Percentiles rank a stretch among this genome's conserved stretches.
These are phyloP conservation scores for Paecilomyces sp. DNA, from an alignment of 2,329 filamentous ascomycete species.

Conservation along the genomic window DNA sequence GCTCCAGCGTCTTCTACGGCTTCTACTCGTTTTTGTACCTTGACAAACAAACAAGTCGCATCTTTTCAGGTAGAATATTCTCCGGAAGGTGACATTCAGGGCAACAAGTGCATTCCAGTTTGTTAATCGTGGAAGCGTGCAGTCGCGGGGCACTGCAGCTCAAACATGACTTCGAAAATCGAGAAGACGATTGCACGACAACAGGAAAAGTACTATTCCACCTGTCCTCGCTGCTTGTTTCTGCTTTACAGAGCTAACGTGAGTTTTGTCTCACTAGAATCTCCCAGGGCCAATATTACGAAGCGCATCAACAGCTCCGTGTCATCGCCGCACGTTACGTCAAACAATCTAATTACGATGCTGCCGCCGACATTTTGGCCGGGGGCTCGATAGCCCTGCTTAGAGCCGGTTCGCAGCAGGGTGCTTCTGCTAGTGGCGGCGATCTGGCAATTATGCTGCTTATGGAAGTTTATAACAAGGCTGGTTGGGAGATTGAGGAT, in stretches of 20 bases:
- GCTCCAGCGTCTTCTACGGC: background rate
- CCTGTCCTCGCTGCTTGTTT: background rate
- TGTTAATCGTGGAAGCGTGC: background rate
- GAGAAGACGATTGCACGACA: constrained; percentile 68
- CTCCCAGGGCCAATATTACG: constrained; percentile 86
- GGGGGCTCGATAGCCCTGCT: constrained; percentile 79
- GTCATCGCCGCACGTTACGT: constrained; percentile 91
- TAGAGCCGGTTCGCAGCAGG: constrained; percentile 55
- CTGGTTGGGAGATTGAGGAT: constrained; percentile 63
- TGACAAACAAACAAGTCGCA: background rate
- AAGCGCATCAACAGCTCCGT: constrained; percentile 96
- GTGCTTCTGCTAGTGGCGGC: constrained; percentile 88
- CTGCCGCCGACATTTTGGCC: constrained; percentile 80
- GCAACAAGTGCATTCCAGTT: background rate
- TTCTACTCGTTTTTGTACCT: background rate
- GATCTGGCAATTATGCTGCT: constrained; percentile 82
- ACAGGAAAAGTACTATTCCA: constrained; percentile 59
- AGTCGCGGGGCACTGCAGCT: background rate
- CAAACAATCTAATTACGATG: constrained; percentile 75
- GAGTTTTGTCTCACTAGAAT: constrained; percentile 51
- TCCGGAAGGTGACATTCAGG: background rate
- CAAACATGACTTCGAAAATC: constrained; percentile 42
- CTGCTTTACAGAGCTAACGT: constrained; percentile 9
- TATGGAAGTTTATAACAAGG: constrained; percentile 85
- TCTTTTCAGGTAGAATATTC: background rate